Percentiles rank a stretch among this genome's conserved stretches.
Evolutionary conservation across 306 rosid genomes (phyloP).

Genomic region (Senna siamea): DNA sequence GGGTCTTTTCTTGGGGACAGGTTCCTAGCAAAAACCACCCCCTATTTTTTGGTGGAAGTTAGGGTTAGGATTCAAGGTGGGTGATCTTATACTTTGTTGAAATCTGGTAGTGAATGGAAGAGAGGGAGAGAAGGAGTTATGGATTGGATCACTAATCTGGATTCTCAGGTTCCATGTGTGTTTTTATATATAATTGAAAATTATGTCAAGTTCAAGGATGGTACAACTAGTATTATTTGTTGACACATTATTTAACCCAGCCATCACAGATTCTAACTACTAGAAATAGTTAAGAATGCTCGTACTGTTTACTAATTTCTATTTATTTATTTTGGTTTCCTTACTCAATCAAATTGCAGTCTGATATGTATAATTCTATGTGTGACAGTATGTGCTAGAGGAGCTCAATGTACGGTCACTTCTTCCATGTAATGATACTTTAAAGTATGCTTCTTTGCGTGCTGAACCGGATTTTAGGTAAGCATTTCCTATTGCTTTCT

Average conservation of each 20-base stretch:
- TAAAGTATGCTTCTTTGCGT: slow-evolving; percentile 83
- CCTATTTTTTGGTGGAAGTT: no score
- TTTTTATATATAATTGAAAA: no score
- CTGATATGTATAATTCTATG: slow-evolving; percentile 35
- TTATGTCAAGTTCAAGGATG: neutral
- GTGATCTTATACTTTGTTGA: no score
- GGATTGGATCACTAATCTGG: no score
- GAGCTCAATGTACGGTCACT: slow-evolving; percentile 89
- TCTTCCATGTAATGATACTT: slow-evolving; percentile 81
- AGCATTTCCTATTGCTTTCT: slow-evolving; percentile 26
- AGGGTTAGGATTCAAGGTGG: no score
- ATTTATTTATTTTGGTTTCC: slow-evolving; percentile 1
- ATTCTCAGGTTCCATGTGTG: no score
- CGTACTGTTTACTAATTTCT: neutral
- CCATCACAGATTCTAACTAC: neutral
- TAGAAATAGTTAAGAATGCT: neutral
- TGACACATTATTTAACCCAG: no score
- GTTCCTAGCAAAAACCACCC: no score
- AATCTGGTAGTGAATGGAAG: no score
- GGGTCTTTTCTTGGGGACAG: no score
- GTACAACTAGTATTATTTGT: no score
- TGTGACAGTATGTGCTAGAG: slow-evolving; percentile 80
- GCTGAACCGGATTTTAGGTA: slow-evolving; percentile 98
- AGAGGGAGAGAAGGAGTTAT: no score
- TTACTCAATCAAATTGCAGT: slow-evolving; percentile 18